Conservation (phyloP, 2,329 filamentous ascomycete genomes). For the Xylaria polymorpha region DNA sequence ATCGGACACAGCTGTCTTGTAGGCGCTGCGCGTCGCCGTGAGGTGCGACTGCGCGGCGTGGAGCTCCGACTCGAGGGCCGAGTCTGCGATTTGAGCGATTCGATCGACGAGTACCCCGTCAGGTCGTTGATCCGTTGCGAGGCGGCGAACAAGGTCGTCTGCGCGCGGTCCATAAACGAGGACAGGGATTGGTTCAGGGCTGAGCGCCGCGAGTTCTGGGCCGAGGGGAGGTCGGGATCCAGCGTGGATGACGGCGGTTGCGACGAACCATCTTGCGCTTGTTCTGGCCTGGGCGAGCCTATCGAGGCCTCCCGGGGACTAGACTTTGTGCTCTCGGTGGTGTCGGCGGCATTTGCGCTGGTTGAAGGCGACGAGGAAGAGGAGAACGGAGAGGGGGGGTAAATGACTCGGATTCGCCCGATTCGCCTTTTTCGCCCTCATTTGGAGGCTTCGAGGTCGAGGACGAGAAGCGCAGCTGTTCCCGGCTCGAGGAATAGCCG, state of each 20-base stretch:
- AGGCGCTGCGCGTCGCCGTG: constrained; percentile 76
- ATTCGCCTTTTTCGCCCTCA: constrained; percentile 21
- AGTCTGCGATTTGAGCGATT: constrained; percentile 81
- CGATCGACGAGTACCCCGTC: constrained; percentile 93
- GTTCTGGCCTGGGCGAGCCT: constrained; percentile 21
- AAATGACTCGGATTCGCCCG: constrained; percentile 11
- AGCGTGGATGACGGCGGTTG: constrained; percentile 25
- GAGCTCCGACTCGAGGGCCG: constrained; percentile 70
- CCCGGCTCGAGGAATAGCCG: constrained; percentile 38
- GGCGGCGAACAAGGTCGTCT: constrained; percentile 84
- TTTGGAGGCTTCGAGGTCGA: constrained; percentile 47
- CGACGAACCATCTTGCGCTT: constrained; percentile 23
- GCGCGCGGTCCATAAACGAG: constrained; percentile 86
- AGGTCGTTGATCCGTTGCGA: constrained; percentile 92
- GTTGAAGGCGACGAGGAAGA: constrained; percentile 15
- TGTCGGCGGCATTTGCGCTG: neutral
- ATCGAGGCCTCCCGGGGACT: constrained; percentile 5
- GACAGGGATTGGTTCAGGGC: constrained; percentile 65
- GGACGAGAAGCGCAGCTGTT: constrained; percentile 46
- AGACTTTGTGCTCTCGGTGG: neutral
- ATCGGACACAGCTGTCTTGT: constrained; percentile 84
- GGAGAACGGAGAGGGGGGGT: constrained; percentile 6
- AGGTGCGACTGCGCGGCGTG: constrained; percentile 72
- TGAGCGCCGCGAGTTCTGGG: constrained; percentile 58
- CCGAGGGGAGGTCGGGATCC: constrained; percentile 58